Conservation (phyloP, 192 early-diverging fungal genomes). For the Kappamyces sp. region DNA sequence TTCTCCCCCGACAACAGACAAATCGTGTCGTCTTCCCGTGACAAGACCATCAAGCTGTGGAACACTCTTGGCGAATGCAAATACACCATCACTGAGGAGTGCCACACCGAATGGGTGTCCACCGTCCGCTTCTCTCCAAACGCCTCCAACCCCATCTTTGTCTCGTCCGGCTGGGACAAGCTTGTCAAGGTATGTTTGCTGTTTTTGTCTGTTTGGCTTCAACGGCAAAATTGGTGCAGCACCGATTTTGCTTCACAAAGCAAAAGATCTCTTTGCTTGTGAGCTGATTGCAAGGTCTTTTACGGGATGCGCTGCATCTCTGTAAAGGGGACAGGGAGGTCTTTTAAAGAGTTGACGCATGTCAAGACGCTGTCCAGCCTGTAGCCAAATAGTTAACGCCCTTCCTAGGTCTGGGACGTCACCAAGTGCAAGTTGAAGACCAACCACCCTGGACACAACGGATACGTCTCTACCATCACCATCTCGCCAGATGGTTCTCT, state of each 20-base stretch:
- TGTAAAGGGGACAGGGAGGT: constrained; percentile 15
- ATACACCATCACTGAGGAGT: constrained; percentile 94
- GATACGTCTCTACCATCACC: constrained; percentile 97
- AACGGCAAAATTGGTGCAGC: neutral
- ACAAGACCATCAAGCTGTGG: constrained; percentile 99
- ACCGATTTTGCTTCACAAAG: neutral
- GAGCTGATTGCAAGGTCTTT: constrained; percentile 10
- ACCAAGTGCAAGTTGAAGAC: constrained; percentile 97
- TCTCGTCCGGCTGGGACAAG: constrained; percentile 99
- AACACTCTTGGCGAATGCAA: constrained; percentile 99
- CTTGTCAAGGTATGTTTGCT: constrained; percentile 94
- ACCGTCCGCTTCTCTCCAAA: constrained; percentile 99
- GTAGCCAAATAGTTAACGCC: constrained; percentile 1
- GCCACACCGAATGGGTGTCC: constrained; percentile 98
- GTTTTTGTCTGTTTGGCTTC: neutral
- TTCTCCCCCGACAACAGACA: constrained; percentile 99
- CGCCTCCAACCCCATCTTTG: constrained; percentile 95
- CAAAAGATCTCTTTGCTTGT: neutral
- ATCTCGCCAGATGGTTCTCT: constrained; percentile 99
- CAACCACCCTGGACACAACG: constrained; percentile 98
- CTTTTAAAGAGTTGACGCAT: neutral
- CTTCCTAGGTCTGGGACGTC: constrained; percentile 90
- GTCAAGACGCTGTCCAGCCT: constrained; percentile 17
- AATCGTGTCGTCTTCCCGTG: constrained; percentile 97
- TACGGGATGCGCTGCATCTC: constrained; percentile 2